Percentiles rank a stretch among this genome's conserved stretches.
These are phyloP conservation scores for Phyllosticta ampelicida DNA, from an alignment of 2,329 filamentous ascomycete genomes.

Conservation along the genomic window DNA sequence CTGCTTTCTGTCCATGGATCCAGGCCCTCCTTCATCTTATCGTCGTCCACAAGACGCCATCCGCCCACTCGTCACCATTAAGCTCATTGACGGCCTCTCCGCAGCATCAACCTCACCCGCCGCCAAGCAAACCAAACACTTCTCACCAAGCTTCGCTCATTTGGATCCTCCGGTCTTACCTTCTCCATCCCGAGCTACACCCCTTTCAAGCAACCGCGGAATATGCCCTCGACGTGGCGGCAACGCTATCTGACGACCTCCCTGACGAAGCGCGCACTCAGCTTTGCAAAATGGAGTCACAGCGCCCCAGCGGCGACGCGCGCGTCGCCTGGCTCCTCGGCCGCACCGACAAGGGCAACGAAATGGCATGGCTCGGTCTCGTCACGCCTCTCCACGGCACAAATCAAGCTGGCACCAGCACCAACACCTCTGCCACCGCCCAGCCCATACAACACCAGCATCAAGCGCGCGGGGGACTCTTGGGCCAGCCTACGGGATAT, in stretches of 20 bases:
- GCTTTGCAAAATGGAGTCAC: slow-evolving; percentile 20
- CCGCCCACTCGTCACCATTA: not conserved
- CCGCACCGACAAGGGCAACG: slow-evolving; percentile 14
- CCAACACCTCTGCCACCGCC: slow-evolving; percentile 8
- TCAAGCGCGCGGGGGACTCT: not conserved
- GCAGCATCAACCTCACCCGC: not conserved
- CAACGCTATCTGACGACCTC: slow-evolving; percentile 31
- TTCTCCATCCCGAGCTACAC: slow-evolving; percentile 29
- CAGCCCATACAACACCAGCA: not conserved
- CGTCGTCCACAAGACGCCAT: slow-evolving; percentile 24
- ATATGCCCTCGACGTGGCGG: slow-evolving; percentile 34
- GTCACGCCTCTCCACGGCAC: slow-evolving; percentile 16
- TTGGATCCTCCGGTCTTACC: slow-evolving; percentile 26
- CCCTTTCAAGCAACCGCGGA: slow-evolving; percentile 25
- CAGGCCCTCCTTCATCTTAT: slow-evolving; percentile 31
- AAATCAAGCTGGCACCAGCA: slow-evolving; percentile 15
- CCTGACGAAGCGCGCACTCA: slow-evolving; percentile 28
- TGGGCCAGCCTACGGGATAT: not conserved
- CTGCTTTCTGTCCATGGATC: slow-evolving; percentile 6
- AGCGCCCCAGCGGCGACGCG: slow-evolving; percentile 19
- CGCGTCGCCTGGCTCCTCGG: slow-evolving; percentile 33
- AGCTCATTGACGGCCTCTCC: not conserved
- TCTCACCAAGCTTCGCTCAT: slow-evolving; percentile 23
- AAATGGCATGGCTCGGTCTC: slow-evolving; percentile 33
- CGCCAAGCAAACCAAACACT: slow-evolving; percentile 15